Base-by-base conservation (phyloP, 129 eudicot species). In the Mikania micrantha region DNA sequence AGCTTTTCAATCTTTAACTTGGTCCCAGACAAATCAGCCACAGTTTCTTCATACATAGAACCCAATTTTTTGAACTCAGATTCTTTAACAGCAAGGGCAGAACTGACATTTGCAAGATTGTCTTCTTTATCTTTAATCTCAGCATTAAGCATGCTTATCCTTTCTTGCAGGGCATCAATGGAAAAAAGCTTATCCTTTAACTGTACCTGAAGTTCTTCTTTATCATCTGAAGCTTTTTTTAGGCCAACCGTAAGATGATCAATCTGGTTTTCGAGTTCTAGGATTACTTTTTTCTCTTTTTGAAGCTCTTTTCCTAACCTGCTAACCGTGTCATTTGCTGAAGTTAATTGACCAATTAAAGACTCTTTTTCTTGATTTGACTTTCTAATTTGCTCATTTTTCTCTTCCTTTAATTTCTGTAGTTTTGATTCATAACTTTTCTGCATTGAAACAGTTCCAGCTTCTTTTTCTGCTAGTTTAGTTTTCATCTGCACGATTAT, bases 101-200 rank as follows among this genome's bases (percentile, higher is more conserved):
- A 80, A 47, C 64, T 28, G 19, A 87, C 79, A 58, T 60, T 61
- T 3, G 66, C 79, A 61, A 89, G 40, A 63, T 73, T 77, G 32
- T 78, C 88, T 29, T 85, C 97, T 78, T 94, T 94, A 68, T 72
- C 80, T 45, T 81, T 83, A 40, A 87, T 77, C 66, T 94, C 99
- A 3, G 52, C 60, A 8, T 69, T 81, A 42, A 89, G 87, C 75
- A 81, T 77, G 71, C 41, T 79, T 77, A 87, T 75, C 49, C 77
- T 76, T 69, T 79, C 95, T 77, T 86, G 85, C 74, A 93, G 74
- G 48, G 63, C 79, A 56, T 77, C 77, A 41, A 88, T 48, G 11
- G 82, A 72, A 22, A 83, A 73, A 15, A 84, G 53, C 71, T 88
- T 88, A 54, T 86, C 87, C 71, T 83, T 78, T 58, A 88, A 60